phyloP scores from a whole-genome alignment of 306 rosid species.

The Corylus heterophylla region DNA sequence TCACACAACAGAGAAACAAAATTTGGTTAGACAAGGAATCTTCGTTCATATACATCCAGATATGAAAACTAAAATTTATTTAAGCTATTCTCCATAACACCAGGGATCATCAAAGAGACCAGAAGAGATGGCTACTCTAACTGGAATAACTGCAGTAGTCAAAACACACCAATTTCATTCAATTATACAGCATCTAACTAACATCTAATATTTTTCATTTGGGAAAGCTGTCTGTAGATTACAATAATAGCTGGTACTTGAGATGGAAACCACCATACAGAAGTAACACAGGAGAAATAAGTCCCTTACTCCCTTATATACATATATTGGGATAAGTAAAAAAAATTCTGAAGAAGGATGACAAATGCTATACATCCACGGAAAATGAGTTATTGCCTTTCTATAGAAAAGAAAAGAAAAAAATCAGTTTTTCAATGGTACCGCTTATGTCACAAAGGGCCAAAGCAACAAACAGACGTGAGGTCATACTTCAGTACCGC shows the following conservation, averaged over 20 bases:
- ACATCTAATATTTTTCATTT: slow-evolving; percentile 2
- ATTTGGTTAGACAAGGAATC: not conserved
- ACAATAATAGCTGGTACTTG: not conserved
- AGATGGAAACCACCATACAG: not conserved
- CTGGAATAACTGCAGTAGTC: not conserved
- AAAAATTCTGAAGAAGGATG: not conserved
- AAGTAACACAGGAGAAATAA: not conserved
- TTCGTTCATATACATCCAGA: not conserved
- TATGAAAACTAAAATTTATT: not conserved
- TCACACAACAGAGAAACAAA: not conserved
- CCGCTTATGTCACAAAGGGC: not conserved
- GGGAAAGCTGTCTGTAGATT: not conserved
- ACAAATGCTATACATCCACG: not conserved
- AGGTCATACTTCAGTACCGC: not conserved
- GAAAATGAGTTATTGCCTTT: no score
- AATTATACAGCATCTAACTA: not conserved
- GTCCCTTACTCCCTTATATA: not conserved
- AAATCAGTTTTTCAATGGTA: not conserved
- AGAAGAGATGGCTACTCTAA: not conserved
- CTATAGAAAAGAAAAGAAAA: not conserved
- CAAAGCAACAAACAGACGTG: not conserved
- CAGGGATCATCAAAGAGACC: not conserved
- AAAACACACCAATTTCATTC: not conserved
- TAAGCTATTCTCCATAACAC: not conserved
- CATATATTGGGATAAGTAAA: not conserved